phyloP scores from a whole-genome alignment of 305 asterid genomes.

The Salvia sclarea region DNA sequence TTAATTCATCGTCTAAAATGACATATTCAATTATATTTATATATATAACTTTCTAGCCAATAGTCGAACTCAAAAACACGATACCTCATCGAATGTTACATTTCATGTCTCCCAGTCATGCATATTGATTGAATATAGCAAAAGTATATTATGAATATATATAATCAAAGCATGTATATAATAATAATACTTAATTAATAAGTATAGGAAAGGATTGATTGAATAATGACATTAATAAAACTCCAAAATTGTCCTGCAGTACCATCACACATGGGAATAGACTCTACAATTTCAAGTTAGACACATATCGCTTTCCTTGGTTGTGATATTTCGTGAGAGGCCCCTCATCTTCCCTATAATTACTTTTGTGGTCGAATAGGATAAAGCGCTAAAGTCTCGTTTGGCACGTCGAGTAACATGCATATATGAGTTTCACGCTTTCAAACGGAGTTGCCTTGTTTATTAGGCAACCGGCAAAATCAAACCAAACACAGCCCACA shows the following conservation, averaged over 20 bases:
- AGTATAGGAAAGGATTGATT: too few species aligned
- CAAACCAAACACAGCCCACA: slow-evolving; percentile 19
- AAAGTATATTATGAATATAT: too few species aligned
- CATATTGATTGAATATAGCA: not conserved
- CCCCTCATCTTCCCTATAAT: slow-evolving; percentile 29
- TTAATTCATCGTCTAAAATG: not conserved
- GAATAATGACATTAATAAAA: slow-evolving; percentile 24
- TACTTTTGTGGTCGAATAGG: slow-evolving; percentile 5
- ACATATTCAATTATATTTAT: not conserved
- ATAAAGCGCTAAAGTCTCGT: not conserved
- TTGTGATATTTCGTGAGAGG: slow-evolving; percentile 10
- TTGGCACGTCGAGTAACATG: slow-evolving; percentile 21
- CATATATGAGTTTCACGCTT: not conserved
- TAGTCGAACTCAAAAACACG: too few species aligned
- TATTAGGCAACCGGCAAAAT: slow-evolving; percentile 32
- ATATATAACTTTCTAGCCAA: too few species aligned
- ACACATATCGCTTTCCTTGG: slow-evolving; percentile 26
- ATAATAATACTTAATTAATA: too few species aligned
- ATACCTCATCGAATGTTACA: not conserved
- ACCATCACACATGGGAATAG: slow-evolving; percentile 24
- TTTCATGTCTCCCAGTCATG: not conserved
- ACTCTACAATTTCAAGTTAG: slow-evolving; percentile 19
- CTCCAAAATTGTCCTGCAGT: slow-evolving; percentile 27
- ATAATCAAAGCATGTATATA: too few species aligned
- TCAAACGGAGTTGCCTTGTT: not conserved